Base-by-base conservation (phyloP, 305 asterid species). In the Fraxinus velutina region DNA sequence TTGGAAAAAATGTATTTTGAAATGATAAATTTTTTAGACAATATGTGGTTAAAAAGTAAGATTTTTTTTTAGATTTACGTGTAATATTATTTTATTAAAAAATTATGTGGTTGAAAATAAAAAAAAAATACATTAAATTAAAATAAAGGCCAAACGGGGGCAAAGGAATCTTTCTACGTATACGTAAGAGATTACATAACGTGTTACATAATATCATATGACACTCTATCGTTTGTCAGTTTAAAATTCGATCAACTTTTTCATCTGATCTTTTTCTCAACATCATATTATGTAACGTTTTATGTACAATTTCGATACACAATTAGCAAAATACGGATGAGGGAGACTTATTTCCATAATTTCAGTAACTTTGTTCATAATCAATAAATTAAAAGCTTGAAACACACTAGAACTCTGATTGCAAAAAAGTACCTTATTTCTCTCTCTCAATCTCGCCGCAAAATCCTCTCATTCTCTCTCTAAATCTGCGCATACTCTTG, bases 371-470 rank as follows among this genome's bases (percentile, higher is more conserved):
- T 22, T 62, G 57, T 39, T 3, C 24, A 21, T 9, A 21, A 75
- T 7, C 12, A 75, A 73, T 34, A 39, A 22, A 10, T 37, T 19
- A 75, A 17, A 74, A 75, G 5, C 3, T 47, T 37, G 24, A 10
- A 42, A 21, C 15, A 75, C 78, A 42, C 64, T 10, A 15, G 36
- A 17, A 6, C 60, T 6, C 12, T 39, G 64, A 33, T 42, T 42
- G 62, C 70, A 50, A 80, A 76, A 32, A 29, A 29, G 34, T 84
- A 75, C 81, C 84, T 44, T 27, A 50, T 24, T n/a, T 57, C 22
- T 42, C 80, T 73, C 78, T 78, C 70, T 84, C 82, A 87, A 86
- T 90, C 89, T 86, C 91, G 84, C 90, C 90, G 89, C 89, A 71
- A 83, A 82, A 42, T 79, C 80, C 86, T 86, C 89, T 74, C 80